Conservation (phyloP, 805 yeast genomes). For the Kodamaea leandrae region DNA sequence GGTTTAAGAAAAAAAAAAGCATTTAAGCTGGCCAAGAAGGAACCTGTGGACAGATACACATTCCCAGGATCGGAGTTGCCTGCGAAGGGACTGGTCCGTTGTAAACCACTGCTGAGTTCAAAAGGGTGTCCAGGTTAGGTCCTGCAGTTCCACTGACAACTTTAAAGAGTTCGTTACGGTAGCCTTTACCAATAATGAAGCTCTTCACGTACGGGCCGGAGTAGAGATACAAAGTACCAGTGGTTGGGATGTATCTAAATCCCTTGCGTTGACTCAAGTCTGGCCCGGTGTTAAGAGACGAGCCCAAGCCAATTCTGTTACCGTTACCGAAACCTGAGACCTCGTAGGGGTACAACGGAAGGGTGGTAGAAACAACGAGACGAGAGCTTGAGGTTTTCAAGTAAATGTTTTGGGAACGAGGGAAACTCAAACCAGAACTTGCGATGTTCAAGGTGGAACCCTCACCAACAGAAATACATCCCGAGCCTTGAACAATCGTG, state of each 20-base stretch:
- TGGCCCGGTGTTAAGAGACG: constrained; percentile 9
- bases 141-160: constrained; percentile 10
- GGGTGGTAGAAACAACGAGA: constrained; percentile 17
- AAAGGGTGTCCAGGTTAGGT: constrained; percentile 4
- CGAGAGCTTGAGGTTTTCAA: constrained; percentile 8
- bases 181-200: constrained; percentile 13
- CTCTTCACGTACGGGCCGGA: constrained; percentile 7
- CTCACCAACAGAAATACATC: constrained; percentile 24
- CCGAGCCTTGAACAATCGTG: constrained; percentile 22
- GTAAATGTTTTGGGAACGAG: constrained; percentile 13
- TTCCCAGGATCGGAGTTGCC: no score
- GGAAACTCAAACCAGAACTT: constrained; percentile 9
- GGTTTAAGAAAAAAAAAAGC: no score
- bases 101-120: constrained; percentile 12
- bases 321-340: constrained; percentile 32
- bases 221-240: constrained; percentile 21
- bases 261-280: not conserved
- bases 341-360: constrained; percentile 18
- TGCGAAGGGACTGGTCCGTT: constrained; percentile 10
- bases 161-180: constrained; percentile 5
- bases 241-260: constrained; percentile 8
- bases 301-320: constrained; percentile 17
- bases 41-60: no score
- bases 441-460: constrained; percentile 13
- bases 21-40: constrained; percentile 5